Evolutionary conservation across 2,329 filamentous ascomycete species (phyloP), one percentile per base, ranked within the genome.

Genomic region (Ilyonectria destructans): DNA sequence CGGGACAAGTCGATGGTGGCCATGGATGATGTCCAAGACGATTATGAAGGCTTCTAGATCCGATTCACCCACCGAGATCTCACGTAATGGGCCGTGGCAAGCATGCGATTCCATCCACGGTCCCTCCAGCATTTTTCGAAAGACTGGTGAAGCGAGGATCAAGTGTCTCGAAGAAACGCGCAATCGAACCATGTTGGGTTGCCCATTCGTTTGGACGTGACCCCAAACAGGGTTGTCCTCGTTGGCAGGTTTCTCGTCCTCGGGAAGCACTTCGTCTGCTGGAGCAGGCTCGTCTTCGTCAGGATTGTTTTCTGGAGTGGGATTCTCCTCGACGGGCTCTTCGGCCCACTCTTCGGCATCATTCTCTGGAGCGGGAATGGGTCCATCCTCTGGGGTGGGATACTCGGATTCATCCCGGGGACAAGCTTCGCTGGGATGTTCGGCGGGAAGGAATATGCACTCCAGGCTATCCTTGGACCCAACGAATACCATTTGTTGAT

Each of bases 1-100:
- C 0, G 78, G 76, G 0, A 80, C 73, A 4, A 54, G 58, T 49
- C 67, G 65, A 7, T 71, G 68, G 9, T 72, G 74, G 3, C 78
- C 72, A 17, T 80, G 78, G 0, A 80, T 76, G 15, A 78, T 71
- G 12, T 73, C 57, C 33, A 80, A 72, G 1, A 80, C 19, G n/a
- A 78, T 73, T 1, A 77, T 57, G 6, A 80, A 29, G 1, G 78
- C 77, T 1, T 75, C 67, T 6, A 64, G 12, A 49, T 81, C 77
- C 78, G 78, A 81, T 1, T 69, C 68, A 2, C 43, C 62, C 3
- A 67, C 69, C 8, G 43, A 31, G 1, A 74, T 51, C 31, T 70
- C 66, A 15, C 62, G 69, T 2, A 62, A 59, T 45, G 59, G 52
- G 0, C 57, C 37, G 19, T 12, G 62, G 19, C 5, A 45, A 55